Evolutionary conservation across 2,329 filamentous ascomycete species (phyloP), one percentile per base, ranked within the genome.

Genomic region (Trichoderma semiorbis): DNA sequence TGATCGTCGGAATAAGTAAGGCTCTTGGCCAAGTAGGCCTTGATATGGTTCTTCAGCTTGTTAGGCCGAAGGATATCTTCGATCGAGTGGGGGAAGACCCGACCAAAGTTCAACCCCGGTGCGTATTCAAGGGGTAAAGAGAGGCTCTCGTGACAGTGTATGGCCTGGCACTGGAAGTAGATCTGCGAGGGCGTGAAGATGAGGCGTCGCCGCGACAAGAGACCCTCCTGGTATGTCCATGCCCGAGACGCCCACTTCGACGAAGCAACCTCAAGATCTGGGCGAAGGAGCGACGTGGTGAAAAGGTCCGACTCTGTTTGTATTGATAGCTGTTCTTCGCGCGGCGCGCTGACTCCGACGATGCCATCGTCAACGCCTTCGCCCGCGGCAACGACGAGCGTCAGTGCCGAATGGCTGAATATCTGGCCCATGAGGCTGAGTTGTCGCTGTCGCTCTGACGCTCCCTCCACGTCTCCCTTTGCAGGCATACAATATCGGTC

Each of bases 71-170:
- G 75, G 5, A 73, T 75, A 6, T 74, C 76, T 21, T 75, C 76
- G 50, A 71, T 67, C 6, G 70, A 71, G n/a, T 50, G 32, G 1
- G 78, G 77, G 28, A 81, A 81, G 3, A 80, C 79, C 12, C 79
- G 80, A 16, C 79, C 80, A 24, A 80, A 75, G 21, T 77, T 77
- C 61, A 81, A 73, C 14, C 76, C 74, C 0, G 78, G 76, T 14
- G 79, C 78, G 28, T 79, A 76, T 18, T 78, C 75, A 10, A 83
- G 75, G 21, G 80, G 78, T 18, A 79, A 72, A 6, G 77, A 77
- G 6, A 83, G 76, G 68, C 78, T 81, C 72, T 83, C 81, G 69
- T 81, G 79, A 64, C 80, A 83, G 73, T 82, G 80, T 14, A 82
- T 72, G 10, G 76, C 73, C 34, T 78, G 77, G 73, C 81, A 83